Conservation (phyloP, 345 rosid species). For the Populus pruinosa region DNA sequence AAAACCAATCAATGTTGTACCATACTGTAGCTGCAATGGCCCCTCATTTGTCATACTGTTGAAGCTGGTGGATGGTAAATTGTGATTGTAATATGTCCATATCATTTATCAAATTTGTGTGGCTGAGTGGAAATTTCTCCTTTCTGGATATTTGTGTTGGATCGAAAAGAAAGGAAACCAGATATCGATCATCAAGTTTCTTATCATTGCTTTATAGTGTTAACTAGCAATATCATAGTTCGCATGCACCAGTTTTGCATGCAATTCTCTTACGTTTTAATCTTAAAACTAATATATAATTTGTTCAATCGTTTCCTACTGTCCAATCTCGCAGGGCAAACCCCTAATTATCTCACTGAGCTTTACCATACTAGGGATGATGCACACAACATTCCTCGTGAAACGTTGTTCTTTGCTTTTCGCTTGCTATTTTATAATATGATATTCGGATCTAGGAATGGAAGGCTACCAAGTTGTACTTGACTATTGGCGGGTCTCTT, state of each 20-base stretch:
- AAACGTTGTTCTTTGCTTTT: too few relatives aligned
- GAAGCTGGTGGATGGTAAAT: conserved; percentile 12
- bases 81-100: conserved; percentile 24
- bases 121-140: conserved; percentile 15
- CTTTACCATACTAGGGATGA: too few relatives aligned
- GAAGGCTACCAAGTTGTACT: too few relatives aligned
- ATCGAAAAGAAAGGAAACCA: conserved; percentile 9
- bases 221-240: not conserved
- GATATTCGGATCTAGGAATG: too few relatives aligned
- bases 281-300: not conserved
- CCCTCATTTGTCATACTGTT: conserved; percentile 4
- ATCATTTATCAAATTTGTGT: conserved; percentile 32
- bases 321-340: too few relatives aligned
- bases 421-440: too few relatives aligned
- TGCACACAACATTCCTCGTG: too few relatives aligned
- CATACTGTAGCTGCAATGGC: conserved; percentile 49
- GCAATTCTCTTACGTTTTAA: not conserved
- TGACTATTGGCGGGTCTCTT: too few relatives aligned
- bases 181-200: not conserved
- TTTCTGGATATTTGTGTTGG: conserved; percentile 13
- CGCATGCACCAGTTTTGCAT: not conserved
- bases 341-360: too few relatives aligned
- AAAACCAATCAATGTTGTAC: conserved; percentile 92
- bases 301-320: not conserved
- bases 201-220: not conserved